A percentile compares a stretch with the other conserved stretches of the same genome.
These are phyloP conservation scores for Cokeromyces recurvatus DNA, from an alignment of 371 early-diverging fungal species.

Conservation along the genomic window DNA sequence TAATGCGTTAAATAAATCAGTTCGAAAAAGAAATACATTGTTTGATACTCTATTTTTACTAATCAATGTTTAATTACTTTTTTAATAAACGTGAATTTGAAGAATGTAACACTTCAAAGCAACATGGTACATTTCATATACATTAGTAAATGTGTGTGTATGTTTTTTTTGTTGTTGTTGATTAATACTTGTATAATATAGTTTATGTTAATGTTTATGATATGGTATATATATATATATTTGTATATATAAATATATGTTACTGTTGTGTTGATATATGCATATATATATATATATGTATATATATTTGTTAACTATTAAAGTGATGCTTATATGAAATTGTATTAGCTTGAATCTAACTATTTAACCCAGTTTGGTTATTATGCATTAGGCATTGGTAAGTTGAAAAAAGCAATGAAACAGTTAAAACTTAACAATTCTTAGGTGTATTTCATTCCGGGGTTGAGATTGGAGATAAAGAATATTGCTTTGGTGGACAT, in stretches of 20 bases:
- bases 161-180: too few species aligned
- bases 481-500: slow-evolving; percentile 60
- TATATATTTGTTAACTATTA: neutral
- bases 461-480: slow-evolving; percentile 28
- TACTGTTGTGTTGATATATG: too few species aligned
- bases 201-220: slow-evolving; percentile 11
- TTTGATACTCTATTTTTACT: too few species aligned
- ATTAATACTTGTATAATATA: too few species aligned
- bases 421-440: too few species aligned
- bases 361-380: slow-evolving; percentile 46
- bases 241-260: too few species aligned
- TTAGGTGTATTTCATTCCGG: neutral
- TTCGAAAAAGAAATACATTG: too few species aligned
- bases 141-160: too few species aligned
- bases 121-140: too few species aligned
- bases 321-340: slow-evolving; percentile 19
- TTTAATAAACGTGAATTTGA: neutral
- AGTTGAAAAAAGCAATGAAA: too few species aligned
- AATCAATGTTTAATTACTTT: neutral
- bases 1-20: too few species aligned
- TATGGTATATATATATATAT: slow-evolving; percentile 1
- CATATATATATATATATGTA: too few species aligned
- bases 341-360: slow-evolving; percentile 38
- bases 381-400: slow-evolving; percentile 47
- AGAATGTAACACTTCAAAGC: slow-evolving; percentile 1